These are phyloP conservation scores for Lasiodiplodia hormozganensis DNA, from an alignment of 2,329 filamentous ascomycete species.

Conservation along the genomic window DNA sequence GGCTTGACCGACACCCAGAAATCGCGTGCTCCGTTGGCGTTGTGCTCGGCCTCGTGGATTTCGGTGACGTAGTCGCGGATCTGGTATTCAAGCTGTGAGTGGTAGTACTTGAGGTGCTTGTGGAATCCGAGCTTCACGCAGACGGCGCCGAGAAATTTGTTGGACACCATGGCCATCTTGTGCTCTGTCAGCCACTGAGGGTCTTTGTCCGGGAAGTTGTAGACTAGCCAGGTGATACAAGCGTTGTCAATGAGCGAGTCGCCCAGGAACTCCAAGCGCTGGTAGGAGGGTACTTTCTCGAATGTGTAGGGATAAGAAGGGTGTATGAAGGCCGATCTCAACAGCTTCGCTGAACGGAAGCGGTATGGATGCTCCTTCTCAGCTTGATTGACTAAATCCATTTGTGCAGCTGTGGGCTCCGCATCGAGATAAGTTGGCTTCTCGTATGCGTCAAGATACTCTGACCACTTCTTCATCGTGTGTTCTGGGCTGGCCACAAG, in stretches of 20 bases:
- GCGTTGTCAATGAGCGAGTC: slow-evolving; percentile 88
- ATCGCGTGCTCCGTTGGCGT: slow-evolving; percentile 36
- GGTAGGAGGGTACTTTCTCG: slow-evolving; percentile 85
- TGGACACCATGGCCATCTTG: slow-evolving; percentile 99
- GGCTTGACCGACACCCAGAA: slow-evolving; percentile 58
- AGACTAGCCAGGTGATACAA: slow-evolving; percentile 82
- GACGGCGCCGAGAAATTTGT: slow-evolving; percentile 87
- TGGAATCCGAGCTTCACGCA: slow-evolving; percentile 81
- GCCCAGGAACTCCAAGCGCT: slow-evolving; percentile 89
- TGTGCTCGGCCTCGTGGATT: slow-evolving; percentile 61
- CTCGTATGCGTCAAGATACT: slow-evolving; percentile 75
- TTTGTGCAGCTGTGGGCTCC: slow-evolving; percentile 69
- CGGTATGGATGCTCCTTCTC: slow-evolving; percentile 65
- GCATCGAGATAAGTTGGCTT: slow-evolving; percentile 74
- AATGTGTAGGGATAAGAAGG: slow-evolving; percentile 78
- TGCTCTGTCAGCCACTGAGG: slow-evolving; percentile 98
- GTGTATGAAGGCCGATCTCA: slow-evolving; percentile 87
- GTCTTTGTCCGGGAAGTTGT: slow-evolving; percentile 76
- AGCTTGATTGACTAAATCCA: slow-evolving; percentile 71
- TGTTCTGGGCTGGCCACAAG: slow-evolving; percentile 76
- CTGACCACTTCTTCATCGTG: slow-evolving; percentile 69
- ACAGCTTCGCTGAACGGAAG: slow-evolving; percentile 77
- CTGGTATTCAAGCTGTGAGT: slow-evolving; percentile 58
- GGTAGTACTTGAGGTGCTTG: slow-evolving; percentile 67
- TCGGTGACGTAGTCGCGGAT: slow-evolving; percentile 64